A percentile compares a stretch with the other conserved stretches of the same genome.
phyloP scores from a whole-genome alignment of 257 asterid genomes.

The Paraleonurus japonicus region DNA sequence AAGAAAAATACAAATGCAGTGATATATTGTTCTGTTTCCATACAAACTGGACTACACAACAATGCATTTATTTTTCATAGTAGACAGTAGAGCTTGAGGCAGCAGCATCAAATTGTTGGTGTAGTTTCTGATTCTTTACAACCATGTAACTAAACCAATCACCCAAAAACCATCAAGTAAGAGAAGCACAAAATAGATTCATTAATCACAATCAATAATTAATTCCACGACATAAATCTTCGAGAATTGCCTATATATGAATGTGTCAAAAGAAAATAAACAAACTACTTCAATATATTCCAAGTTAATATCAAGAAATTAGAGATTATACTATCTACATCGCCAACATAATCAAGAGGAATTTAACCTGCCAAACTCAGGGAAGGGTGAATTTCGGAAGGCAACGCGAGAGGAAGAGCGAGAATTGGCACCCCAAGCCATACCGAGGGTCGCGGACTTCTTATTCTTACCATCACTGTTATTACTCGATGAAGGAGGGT shows the following conservation, averaged over 20 bases:
- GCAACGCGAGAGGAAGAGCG: constrained; percentile 60
- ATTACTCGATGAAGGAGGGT: constrained; percentile 22
- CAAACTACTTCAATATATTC: background rate
- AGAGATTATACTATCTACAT: background rate
- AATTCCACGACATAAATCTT: background rate
- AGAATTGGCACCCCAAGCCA: constrained; percentile 93
- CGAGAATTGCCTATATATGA: background rate
- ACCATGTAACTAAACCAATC: constrained; percentile 77
- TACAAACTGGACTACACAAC: background rate
- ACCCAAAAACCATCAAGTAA: constrained; percentile 26
- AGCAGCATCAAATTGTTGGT: constrained; percentile 78
- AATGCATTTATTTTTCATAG: background rate
- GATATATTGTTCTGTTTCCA: background rate
- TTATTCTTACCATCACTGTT: constrained; percentile 32
- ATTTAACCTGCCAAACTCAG: constrained; percentile 83
- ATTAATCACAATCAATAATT: background rate
- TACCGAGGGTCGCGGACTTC: constrained; percentile 52
- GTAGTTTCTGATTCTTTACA: constrained; percentile 86
- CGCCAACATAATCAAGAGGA: background rate
- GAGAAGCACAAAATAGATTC: background rate
- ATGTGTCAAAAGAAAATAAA: background rate
- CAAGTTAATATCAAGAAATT: background rate
- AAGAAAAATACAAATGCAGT: background rate
- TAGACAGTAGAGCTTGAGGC: constrained; percentile 66
- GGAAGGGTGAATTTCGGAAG: constrained; percentile 67